phyloP scores from a whole-genome alignment of 108 stramenopile genomes.

The Discostella pseudostelligera region DNA sequence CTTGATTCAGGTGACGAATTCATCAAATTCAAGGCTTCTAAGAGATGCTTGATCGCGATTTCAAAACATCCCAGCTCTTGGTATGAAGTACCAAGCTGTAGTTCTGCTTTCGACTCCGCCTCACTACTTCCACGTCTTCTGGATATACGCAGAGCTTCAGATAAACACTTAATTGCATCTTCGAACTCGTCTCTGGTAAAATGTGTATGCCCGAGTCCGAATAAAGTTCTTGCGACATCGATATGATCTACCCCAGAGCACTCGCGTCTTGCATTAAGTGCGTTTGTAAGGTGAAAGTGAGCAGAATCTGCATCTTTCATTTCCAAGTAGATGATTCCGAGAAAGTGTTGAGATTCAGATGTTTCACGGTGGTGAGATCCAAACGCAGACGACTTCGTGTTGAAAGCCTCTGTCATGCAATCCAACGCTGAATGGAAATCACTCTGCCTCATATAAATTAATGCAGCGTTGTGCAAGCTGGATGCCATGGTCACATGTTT shows the following conservation, averaged over 20 bases:
- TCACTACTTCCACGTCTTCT: constrained; percentile 12
- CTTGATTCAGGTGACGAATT: constrained; percentile 25
- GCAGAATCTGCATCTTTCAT: constrained; percentile 30
- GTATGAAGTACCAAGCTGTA: constrained; percentile 40
- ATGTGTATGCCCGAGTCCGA: constrained; percentile 40
- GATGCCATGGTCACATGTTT: constrained; percentile 18
- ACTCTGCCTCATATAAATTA: constrained; percentile 19
- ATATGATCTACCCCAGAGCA: constrained; percentile 37
- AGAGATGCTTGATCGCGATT: constrained; percentile 26
- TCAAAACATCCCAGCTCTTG: constrained; percentile 39
- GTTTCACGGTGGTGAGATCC: constrained; percentile 36
- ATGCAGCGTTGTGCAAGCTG: constrained; percentile 34
- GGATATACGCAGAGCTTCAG: constrained; percentile 38
- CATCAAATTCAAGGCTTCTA: constrained; percentile 24
- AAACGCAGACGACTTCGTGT: constrained; percentile 19
- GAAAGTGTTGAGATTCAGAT: constrained; percentile 40
- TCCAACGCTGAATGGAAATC: constrained; percentile 22
- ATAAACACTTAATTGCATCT: constrained; percentile 41
- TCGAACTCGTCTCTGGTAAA: constrained; percentile 38
- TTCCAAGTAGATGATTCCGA: constrained; percentile 40
- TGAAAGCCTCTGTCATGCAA: constrained; percentile 32
- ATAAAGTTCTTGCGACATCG: constrained; percentile 35
- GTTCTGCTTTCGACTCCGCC: constrained; percentile 27
- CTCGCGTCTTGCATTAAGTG: constrained; percentile 36
- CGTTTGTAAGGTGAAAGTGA: constrained; percentile 36